Base-by-base conservation (phyloP, 1,139 yeast genomes). In the Arxiozyma bovina region DNA sequence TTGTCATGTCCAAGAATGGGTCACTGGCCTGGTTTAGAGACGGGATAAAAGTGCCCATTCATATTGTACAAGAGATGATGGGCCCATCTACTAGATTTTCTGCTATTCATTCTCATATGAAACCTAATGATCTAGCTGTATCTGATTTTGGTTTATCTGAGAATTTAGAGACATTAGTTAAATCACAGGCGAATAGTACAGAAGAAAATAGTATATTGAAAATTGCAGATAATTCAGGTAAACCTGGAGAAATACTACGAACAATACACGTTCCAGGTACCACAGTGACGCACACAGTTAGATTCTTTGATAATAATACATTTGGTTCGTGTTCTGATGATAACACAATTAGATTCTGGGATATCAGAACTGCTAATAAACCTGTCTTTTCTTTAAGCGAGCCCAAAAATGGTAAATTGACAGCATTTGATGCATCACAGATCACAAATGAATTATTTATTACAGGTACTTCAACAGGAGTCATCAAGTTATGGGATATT, bases 1-100 rank as follows among this genome's bases (percentile, higher is more conserved):
- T 68, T 50, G 68, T 63, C 7, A 63, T 68, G 69, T 61, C 69
- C 5, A 54, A 60, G 12, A 65, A 60, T 52, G 71, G 70, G 17
- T 66, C 70, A 9, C 50, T 68, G 30, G 71, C 69, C 17, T 68
- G 71, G 70, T 67, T 66, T 53, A 58, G 61, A 21, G 65, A 64
- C 12, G 68, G 63, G 7, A 57, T 61, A 51, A 62, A 63, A 53
- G 66, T 61, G 6, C 71, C 71, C 4, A 63, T 65, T n/a, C 65
- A 63, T 53, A 62, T 65, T 42, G 62, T 66, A 53, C 66, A 62
- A 52, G 69, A 67, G 54, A 64, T 63, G 56, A 63, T 63, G 64
- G 70, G 68, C 3, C 67, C 67, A 12, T 57, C 64, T 6, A 65
- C 68, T 4, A 62, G 62, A 20, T 66, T 57, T 52, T 60, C 67